Conservation (phyloP, 75 land plant genomes). For the Picea sitchensis region DNA sequence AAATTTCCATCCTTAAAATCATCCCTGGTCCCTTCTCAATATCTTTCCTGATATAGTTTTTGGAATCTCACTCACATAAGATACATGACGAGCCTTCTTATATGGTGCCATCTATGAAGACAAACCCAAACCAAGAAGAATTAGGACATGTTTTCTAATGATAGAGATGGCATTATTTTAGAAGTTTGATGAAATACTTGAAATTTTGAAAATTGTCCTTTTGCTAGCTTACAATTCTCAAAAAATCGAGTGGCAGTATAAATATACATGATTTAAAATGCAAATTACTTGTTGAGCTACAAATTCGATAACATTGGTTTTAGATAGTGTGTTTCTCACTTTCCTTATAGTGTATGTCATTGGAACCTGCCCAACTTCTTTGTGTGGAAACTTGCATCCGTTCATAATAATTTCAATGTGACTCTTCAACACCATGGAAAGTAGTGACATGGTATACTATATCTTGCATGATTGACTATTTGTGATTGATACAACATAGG, state of each 20-base stretch:
- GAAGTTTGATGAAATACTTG: too few species aligned
- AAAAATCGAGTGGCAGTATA: neutral
- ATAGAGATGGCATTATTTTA: neutral
- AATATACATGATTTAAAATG: neutral
- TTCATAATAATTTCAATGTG: too few species aligned
- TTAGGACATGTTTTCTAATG: too few species aligned
- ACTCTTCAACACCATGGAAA: too few species aligned
- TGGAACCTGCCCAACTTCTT: slow-evolving; percentile 20
- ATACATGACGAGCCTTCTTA: slow-evolving; percentile 21
- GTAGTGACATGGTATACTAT: too few species aligned
- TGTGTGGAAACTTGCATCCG: neutral
- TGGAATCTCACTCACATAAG: slow-evolving; percentile 17
- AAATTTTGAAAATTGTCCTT: neutral
- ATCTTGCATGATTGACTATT: too few species aligned
- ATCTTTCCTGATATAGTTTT: slow-evolving; percentile 21
- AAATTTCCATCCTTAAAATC: too few species aligned
- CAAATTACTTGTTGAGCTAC: slow-evolving; percentile 16
- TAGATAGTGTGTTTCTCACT: slow-evolving; percentile 4
- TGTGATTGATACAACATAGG: too few species aligned
- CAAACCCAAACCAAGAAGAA: neutral
- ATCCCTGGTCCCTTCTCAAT: slow-evolving; percentile 5
- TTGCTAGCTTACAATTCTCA: neutral
- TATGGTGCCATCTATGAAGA: slow-evolving; percentile 27
- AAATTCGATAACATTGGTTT: slow-evolving; percentile 10
- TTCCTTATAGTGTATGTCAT: slow-evolving; percentile 18